Conservation (phyloP, 805 yeast genomes). For the Hanseniaspora lindneri region DNA sequence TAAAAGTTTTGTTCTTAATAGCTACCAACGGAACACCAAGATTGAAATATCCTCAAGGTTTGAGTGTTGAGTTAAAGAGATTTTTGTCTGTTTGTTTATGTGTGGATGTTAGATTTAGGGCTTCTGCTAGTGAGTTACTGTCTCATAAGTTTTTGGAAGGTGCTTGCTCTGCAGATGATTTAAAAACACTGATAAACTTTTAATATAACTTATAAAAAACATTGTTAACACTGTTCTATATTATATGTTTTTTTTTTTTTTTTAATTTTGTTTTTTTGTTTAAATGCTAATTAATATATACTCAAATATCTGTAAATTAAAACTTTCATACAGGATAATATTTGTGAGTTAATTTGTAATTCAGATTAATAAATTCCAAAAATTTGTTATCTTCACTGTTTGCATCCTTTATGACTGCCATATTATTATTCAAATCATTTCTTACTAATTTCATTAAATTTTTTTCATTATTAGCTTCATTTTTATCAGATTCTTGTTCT, state of each 20-base stretch:
- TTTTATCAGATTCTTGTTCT: background rate
- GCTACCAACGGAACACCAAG: slow-evolving; percentile 97
- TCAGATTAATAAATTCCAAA: background rate
- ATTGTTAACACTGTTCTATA: background rate
- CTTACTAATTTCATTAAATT: background rate
- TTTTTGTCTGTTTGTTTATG: slow-evolving; percentile 84
- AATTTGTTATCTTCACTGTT: background rate
- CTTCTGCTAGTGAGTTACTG: slow-evolving; percentile 76
- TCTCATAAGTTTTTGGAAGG: slow-evolving; percentile 59
- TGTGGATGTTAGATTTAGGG: slow-evolving; percentile 86
- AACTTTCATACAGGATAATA: too few species aligned
- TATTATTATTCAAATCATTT: background rate
- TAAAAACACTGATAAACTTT: slow-evolving; percentile 44
- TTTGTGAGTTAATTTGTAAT: too few species aligned
- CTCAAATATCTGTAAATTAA: too few species aligned
- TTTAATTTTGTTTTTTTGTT: too few species aligned
- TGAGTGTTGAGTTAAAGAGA: slow-evolving; percentile 67
- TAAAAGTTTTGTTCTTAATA: slow-evolving; percentile 83
- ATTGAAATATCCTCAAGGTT: slow-evolving; percentile 74
- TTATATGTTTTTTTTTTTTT: too few species aligned
- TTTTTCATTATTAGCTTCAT: too few species aligned
- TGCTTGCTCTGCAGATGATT: slow-evolving; percentile 49
- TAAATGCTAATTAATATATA: too few species aligned
- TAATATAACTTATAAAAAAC: background rate
- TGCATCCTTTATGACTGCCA: background rate